phyloP scores from a whole-genome alignment of 495 filamentous ascomycete species.

The Choiromyces venosus region DNA sequence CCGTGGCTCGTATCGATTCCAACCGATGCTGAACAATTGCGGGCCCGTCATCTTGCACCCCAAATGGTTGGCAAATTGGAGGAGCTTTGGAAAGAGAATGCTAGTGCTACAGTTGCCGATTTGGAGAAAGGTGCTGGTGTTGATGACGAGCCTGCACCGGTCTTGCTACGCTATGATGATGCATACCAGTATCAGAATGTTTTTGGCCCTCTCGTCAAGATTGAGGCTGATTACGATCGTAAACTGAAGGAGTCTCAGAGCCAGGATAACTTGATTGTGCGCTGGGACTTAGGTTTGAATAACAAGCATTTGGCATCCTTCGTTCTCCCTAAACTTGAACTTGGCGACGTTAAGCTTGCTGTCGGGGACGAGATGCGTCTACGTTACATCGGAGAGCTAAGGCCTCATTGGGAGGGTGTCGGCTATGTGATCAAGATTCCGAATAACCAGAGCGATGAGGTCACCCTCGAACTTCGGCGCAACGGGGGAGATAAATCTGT shows the following conservation, averaged over 20 bases:
- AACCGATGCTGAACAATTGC: conserved; percentile 90
- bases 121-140: conserved; percentile 88
- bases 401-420: conserved; percentile 93
- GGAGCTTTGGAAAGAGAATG: conserved; percentile 98
- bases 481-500: conserved; percentile 90
- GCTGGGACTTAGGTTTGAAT: conserved; percentile 94
- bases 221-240: conserved; percentile 99
- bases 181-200: conserved; percentile 99
- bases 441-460: conserved; percentile 98
- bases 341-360: conserved; percentile 95
- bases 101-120: conserved; percentile 81
- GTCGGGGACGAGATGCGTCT: conserved; percentile 98
- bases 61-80: conserved; percentile 96
- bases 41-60: conserved; percentile 85
- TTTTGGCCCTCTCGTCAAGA: conserved; percentile 96
- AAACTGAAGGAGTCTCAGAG: conserved; percentile 98
- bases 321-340: conserved; percentile 90
- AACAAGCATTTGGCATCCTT: conserved; percentile 98
- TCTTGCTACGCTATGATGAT: conserved; percentile 92
- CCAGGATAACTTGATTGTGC: conserved; percentile 86
- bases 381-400: conserved; percentile 91
- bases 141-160: conserved; percentile 91
- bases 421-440: conserved; percentile 99
- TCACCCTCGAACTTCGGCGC: conserved; percentile 87
- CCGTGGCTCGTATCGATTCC: conserved; percentile 88